Conservation (phyloP, 345 rosid genomes). For the Camelina laxa region DNA sequence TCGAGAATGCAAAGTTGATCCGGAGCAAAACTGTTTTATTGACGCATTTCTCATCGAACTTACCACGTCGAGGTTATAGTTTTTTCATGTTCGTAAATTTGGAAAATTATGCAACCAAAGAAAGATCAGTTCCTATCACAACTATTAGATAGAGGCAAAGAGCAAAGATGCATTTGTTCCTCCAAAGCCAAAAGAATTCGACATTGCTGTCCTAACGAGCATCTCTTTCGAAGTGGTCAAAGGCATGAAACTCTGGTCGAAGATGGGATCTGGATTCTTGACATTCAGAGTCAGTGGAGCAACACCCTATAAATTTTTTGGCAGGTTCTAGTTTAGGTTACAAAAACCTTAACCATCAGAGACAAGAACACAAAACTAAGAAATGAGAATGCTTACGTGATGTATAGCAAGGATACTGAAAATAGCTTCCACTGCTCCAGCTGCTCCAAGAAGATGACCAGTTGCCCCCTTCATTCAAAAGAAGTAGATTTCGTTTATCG, state of each 20-base stretch:
- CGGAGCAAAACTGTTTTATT: slow-evolving; percentile 71
- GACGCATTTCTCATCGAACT: slow-evolving; percentile 90
- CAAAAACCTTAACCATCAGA: not conserved
- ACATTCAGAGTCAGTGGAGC: slow-evolving; percentile 88
- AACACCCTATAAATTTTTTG: slow-evolving; percentile 63
- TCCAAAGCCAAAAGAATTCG: slow-evolving; percentile 93
- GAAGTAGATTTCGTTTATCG: not conserved
- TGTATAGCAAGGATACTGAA: slow-evolving; percentile 74
- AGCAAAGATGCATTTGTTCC: slow-evolving; percentile 90
- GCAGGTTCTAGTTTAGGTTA: not conserved
- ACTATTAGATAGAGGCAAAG: slow-evolving; percentile 48
- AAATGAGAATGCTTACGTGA: slow-evolving; percentile 53
- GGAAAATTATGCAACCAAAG: not conserved
- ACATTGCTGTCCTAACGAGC: slow-evolving; percentile 71
- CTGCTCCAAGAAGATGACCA: slow-evolving; percentile 99
- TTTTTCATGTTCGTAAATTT: no score
- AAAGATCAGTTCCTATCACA: slow-evolving; percentile 13
- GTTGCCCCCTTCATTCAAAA: slow-evolving; percentile 68
- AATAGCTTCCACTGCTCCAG: slow-evolving; percentile 94
- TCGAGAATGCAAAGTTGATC: slow-evolving; percentile 87
- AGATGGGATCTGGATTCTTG: slow-evolving; percentile 74
- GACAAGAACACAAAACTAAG: slow-evolving; percentile 4
- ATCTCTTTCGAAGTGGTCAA: slow-evolving; percentile 70
- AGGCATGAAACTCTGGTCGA: slow-evolving; percentile 64
- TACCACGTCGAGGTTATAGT: slow-evolving; percentile 72